phyloP scores from a whole-genome alignment of 2,329 filamentous ascomycete species.

The Keithomyces neogunnii region DNA sequence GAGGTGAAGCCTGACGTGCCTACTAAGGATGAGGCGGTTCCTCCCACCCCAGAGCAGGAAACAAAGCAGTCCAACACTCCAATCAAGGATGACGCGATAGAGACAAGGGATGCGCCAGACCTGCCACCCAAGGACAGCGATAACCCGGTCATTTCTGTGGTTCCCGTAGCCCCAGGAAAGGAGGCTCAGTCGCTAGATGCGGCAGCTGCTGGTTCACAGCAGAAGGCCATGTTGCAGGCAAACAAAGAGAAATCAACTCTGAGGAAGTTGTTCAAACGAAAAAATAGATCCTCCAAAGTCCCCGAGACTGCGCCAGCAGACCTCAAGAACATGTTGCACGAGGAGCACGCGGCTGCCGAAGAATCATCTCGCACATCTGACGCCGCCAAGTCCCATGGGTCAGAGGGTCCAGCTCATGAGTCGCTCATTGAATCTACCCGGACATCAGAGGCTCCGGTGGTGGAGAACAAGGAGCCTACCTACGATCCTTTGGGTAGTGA shows the following conservation, averaged over 20 bases:
- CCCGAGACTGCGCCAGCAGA: slow-evolving; percentile 45
- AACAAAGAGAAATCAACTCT: slow-evolving; percentile 41
- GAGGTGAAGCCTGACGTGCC: slow-evolving; percentile 27
- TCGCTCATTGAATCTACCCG: neutral
- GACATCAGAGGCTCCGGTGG: neutral
- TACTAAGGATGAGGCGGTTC: slow-evolving; percentile 24
- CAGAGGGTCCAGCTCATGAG: neutral
- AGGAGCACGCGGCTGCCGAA: slow-evolving; percentile 22
- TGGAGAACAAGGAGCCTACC: slow-evolving; percentile 11
- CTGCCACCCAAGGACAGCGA: slow-evolving; percentile 17
- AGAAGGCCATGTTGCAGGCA: slow-evolving; percentile 31
- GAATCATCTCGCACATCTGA: neutral
- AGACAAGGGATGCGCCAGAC: neutral
- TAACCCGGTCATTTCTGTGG: neutral
- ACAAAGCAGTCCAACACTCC: neutral
- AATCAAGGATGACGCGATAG: neutral
- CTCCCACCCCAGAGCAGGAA: neutral
- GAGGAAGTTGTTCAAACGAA: slow-evolving; percentile 58
- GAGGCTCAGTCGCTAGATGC: neutral
- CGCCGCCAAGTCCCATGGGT: neutral
- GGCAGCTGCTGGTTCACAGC: slow-evolving; percentile 34
- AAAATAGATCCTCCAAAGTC: slow-evolving; percentile 49
- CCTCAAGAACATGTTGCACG: slow-evolving; percentile 41
- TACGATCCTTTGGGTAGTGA: slow-evolving; percentile 17
- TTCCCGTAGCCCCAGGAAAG: neutral